A percentile compares a stretch with the other conserved stretches of the same genome.
phyloP scores from a whole-genome alignment of 2,329 filamentous ascomycete species.

The Juglanconis juglandina region DNA sequence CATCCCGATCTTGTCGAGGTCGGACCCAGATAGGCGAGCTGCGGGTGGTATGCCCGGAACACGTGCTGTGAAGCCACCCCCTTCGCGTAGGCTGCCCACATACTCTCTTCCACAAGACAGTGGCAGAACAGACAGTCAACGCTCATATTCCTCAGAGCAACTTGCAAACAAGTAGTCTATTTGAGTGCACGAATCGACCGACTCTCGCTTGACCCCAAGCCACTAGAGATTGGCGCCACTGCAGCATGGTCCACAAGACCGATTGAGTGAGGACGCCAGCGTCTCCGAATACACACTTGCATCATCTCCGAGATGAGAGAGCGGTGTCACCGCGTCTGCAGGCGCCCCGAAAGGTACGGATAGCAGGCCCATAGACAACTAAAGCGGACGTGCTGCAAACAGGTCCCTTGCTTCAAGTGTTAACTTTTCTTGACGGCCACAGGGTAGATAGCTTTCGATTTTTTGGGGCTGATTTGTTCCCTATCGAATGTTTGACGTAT shows the following conservation, averaged over 20 bases:
- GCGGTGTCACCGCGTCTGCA: slow-evolving; percentile 1
- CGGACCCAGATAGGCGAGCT: slow-evolving; percentile 9
- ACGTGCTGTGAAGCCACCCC: neutral
- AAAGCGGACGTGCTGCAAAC: no score
- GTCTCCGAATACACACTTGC: neutral
- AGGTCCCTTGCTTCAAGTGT: no score
- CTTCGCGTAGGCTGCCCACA: neutral
- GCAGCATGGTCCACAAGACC: neutral
- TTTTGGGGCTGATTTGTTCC: no score
- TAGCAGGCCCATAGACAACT: no score
- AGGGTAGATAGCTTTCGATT: no score
- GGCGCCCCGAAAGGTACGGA: neutral
- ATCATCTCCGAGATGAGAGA: neutral
- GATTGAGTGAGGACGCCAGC: neutral
- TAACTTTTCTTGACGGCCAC: no score
- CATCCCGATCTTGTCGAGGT: slow-evolving; percentile 1
- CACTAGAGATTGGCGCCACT: slow-evolving; percentile 1
- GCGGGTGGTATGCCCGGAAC: neutral
- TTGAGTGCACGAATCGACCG: neutral
- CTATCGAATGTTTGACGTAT: no score
- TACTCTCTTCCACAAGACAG: no score
- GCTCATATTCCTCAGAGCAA: no score
- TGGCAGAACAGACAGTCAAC: no score
- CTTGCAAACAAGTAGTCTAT: neutral
- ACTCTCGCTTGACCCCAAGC: slow-evolving; percentile 2